phyloP scores from a whole-genome alignment of 768 basidiomycete species.

The Mycena capillaripes region DNA sequence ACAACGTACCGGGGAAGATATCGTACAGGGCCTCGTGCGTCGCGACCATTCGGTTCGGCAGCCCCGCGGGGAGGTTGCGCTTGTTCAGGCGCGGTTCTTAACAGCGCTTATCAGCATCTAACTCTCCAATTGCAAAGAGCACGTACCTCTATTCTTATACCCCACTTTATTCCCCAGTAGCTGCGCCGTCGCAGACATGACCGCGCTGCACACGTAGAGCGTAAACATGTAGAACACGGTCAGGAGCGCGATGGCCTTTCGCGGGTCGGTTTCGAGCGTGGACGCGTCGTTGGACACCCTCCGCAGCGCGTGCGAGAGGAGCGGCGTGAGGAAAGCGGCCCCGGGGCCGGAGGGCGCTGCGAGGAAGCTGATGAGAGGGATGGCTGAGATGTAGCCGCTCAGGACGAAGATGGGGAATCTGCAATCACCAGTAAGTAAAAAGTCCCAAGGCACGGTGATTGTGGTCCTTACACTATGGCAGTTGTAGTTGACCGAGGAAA shows the following conservation, averaged over 20 bases:
- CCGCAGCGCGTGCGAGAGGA: neutral
- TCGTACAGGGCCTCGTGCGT: conserved; percentile 29
- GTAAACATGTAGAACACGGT: neutral
- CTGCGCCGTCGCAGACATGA: conserved; percentile 5
- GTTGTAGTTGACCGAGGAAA: neutral
- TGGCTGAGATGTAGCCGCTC: neutral
- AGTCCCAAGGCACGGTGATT: neutral
- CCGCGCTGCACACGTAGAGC: conserved; percentile 11
- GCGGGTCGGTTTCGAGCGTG: neutral
- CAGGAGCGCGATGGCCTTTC: conserved; percentile 9
- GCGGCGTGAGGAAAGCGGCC: neutral
- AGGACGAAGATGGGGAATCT: neutral
- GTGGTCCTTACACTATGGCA: neutral
- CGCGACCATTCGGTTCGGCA: conserved; percentile 24
- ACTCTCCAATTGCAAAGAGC: neutral
- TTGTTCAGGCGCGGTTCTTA: conserved; percentile 22
- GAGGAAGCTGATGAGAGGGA: neutral
- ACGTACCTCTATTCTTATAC: conserved; percentile 18
- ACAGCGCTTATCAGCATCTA: neutral
- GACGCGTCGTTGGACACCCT: neutral
- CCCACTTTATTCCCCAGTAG: conserved; percentile 15
- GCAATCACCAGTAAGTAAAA: no score
- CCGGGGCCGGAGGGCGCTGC: neutral
- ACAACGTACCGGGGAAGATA: conserved; percentile 9
- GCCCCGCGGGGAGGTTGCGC: neutral